Evolutionary conservation across 1,284 basidiomycete species (phyloP).

Genomic region (Dichomitus squalens): DNA sequence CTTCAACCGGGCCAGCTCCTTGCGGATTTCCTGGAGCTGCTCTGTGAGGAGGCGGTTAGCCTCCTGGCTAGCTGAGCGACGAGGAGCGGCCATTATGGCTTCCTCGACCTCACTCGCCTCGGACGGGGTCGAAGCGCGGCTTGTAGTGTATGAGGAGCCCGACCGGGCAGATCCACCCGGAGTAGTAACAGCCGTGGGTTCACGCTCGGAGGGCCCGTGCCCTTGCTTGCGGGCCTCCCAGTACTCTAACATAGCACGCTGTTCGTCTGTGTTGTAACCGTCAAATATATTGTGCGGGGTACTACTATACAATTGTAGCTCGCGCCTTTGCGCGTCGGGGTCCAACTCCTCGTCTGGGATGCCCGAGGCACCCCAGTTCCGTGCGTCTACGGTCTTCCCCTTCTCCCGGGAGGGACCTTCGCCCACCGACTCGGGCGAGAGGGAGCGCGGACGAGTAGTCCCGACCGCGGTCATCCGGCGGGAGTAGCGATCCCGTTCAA

Average conservation of each 20-base stretch:
- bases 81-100: neutral
- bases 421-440: neutral
- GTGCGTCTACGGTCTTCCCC: too few relatives aligned
- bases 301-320: neutral
- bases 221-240: too few relatives aligned
- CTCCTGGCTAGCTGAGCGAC: neutral
- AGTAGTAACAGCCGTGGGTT: neutral
- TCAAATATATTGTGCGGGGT: neutral
- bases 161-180: too few relatives aligned
- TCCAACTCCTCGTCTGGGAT: slow-evolving; percentile 5
- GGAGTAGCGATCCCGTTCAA: neutral
- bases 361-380: slow-evolving; percentile 10
- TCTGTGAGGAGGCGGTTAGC: neutral
- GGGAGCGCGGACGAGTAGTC: neutral
- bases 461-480: neutral
- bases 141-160: neutral
- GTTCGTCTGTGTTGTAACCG: neutral
- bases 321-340: slow-evolving; percentile 4
- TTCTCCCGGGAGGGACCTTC: slow-evolving; percentile 19
- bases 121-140: neutral
- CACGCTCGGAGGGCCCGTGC: too few relatives aligned
- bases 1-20: neutral
- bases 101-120: neutral
- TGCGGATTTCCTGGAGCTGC: neutral
- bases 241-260: too few relatives aligned